phyloP scores from a whole-genome alignment of 2,329 filamentous ascomycete genomes.

The Rosellinia necatrix region DNA sequence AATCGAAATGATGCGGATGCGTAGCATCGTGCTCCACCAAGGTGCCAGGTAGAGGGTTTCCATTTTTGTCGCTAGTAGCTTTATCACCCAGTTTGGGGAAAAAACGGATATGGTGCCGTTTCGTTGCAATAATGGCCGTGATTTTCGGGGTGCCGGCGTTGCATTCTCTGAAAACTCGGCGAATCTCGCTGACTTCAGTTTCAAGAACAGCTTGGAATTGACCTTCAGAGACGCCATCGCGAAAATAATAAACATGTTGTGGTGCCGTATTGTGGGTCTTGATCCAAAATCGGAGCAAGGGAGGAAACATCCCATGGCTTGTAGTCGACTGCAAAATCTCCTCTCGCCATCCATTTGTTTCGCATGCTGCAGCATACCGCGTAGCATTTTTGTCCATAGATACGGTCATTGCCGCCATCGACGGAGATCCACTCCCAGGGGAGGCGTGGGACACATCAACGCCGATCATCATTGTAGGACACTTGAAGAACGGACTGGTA shows the following conservation, averaged over 20 bases:
- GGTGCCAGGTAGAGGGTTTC: constrained; percentile 83
- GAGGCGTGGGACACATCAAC: constrained; percentile 87
- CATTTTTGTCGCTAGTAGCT: constrained; percentile 68
- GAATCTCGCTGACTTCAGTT: constrained; percentile 76
- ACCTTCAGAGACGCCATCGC: constrained; percentile 88
- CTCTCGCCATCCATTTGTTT: constrained; percentile 81
- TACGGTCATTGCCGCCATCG: constrained; percentile 86
- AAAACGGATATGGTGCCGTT: constrained; percentile 92
- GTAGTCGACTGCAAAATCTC: constrained; percentile 78
- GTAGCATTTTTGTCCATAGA: constrained; percentile 73
- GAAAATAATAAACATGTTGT: constrained; percentile 84
- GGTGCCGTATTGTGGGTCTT: constrained; percentile 61
- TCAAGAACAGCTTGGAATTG: constrained; percentile 82
- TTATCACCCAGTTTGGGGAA: constrained; percentile 69
- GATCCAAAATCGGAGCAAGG: constrained; percentile 69
- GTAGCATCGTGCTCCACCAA: constrained; percentile 89
- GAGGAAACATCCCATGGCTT: constrained; percentile 66
- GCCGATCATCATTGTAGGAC: constrained; percentile 81
- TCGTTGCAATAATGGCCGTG: constrained; percentile 86
- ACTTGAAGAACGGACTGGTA: constrained; percentile 48
- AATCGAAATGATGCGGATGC: constrained; percentile 88
- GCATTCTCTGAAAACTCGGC: constrained; percentile 55
- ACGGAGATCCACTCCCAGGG: constrained; percentile 68
- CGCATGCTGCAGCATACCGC: constrained; percentile 77
- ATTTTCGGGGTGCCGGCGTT: constrained; percentile 62